Percentiles rank a stretch among this genome's conserved stretches.
phyloP scores from a whole-genome alignment of 371 early-diverging fungal genomes.

The Rhizopus arrhizus region DNA sequence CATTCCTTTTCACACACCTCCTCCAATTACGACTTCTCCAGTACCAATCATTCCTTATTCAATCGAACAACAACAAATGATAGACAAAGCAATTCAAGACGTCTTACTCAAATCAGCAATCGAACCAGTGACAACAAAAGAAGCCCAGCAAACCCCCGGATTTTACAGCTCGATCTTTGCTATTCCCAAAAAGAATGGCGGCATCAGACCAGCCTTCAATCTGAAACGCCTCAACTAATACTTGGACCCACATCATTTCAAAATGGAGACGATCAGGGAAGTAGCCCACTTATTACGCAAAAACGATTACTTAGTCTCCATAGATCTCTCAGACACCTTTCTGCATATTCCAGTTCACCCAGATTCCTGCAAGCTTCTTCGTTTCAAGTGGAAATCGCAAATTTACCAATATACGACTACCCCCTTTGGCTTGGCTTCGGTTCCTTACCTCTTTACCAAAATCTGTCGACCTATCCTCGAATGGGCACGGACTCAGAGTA shows the following conservation, averaged over 20 bases:
- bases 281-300: constrained; percentile 17
- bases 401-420: constrained; percentile 30
- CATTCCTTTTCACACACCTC: constrained; percentile 4
- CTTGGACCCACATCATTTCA: constrained; percentile 30
- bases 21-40: not conserved
- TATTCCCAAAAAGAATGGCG: constrained; percentile 31
- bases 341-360: constrained; percentile 27
- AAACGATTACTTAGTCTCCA: constrained; percentile 19
- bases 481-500: constrained; percentile 28
- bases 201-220: constrained; percentile 32
- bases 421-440: constrained; percentile 38
- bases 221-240: constrained; percentile 27
- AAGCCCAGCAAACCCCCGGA: not conserved
- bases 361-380: constrained; percentile 18
- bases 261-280: constrained; percentile 34
- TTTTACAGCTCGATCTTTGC: constrained; percentile 33
- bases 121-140: not conserved
- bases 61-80: not conserved
- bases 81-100: constrained; percentile 8
- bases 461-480: constrained; percentile 29
- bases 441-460: constrained; percentile 40
- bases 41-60: not conserved
- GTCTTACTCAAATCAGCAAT: constrained; percentile 18
- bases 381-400: constrained; percentile 17
- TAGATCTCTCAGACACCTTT: constrained; percentile 25